A percentile compares a stretch with the other conserved stretches of the same genome.
phyloP scores from a whole-genome alignment of 345 rosid species.

The Reutealis trisperma region DNA sequence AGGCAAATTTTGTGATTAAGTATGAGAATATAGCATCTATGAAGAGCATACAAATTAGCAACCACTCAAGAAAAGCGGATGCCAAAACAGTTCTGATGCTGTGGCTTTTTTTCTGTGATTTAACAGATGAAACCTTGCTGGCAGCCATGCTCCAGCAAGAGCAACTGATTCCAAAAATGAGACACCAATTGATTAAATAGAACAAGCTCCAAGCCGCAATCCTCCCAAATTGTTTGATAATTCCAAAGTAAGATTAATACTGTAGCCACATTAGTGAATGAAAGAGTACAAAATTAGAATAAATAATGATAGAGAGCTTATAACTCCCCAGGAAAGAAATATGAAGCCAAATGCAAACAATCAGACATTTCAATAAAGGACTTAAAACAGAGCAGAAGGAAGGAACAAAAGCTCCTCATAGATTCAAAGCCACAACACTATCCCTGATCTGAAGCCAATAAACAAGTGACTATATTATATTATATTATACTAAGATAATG shows the following conservation, averaged over 20 bases:
- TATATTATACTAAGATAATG: no score
- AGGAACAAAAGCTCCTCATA: background rate
- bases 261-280: constrained; percentile 25
- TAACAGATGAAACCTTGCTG: constrained; percentile 41
- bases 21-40: constrained; percentile 60
- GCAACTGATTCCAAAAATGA: constrained; percentile 7
- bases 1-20: constrained; percentile 67
- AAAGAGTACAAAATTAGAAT: constrained; percentile 6
- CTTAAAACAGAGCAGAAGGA: background rate
- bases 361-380: background rate
- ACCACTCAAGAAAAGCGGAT: constrained; percentile 76
- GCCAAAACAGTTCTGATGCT: constrained; percentile 57
- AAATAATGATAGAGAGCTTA: background rate
- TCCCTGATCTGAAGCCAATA: background rate
- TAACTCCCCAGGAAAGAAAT: background rate
- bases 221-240: constrained; percentile 1
- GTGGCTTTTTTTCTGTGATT: constrained; percentile 37
- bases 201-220: constrained; percentile 25
- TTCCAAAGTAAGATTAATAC: constrained; percentile 29
- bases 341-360: constrained; percentile 8
- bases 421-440: background rate
- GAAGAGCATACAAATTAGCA: constrained; percentile 69
- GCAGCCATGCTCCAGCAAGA: constrained; percentile 47
- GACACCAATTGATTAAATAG: constrained; percentile 2
- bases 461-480: background rate